These are phyloP conservation scores for Tetradesmus obliquus DNA, from an alignment of 139 green algal genomes.

Conservation along the genomic window DNA sequence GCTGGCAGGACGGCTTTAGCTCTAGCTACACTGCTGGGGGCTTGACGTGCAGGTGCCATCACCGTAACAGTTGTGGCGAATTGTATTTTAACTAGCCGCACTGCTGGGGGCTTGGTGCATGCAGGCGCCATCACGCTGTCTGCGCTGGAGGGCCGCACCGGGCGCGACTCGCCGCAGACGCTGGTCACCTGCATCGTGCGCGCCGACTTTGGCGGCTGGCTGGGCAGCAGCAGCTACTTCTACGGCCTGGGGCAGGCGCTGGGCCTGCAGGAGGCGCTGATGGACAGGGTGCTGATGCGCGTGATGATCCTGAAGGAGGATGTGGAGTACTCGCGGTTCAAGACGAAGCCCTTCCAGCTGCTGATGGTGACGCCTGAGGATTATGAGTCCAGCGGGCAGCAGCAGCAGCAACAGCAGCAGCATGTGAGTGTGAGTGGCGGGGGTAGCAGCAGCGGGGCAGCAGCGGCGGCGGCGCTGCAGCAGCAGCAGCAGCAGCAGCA, in stretches of 20 bases:
- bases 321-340: conserved; percentile 42
- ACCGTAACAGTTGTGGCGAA: no score
- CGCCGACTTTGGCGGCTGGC: conserved; percentile 45
- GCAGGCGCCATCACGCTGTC: conserved; percentile 45
- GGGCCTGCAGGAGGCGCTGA: conserved; percentile 36
- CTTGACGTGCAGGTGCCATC: no score
- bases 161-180: conserved; percentile 29
- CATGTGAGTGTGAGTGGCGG: not conserved
- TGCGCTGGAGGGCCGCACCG: conserved; percentile 27
- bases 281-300: conserved; percentile 45
- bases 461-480: not conserved
- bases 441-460: not conserved
- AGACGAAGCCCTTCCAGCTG: conserved; percentile 48
- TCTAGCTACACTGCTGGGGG: no score
- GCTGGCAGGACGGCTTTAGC: not conserved
- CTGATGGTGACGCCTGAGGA: conserved; percentile 34
- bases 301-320: conserved; percentile 48
- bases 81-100: not conserved
- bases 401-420: conserved; percentile 10
- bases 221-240: not conserved
- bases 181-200: conserved; percentile 41
- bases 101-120: not conserved
- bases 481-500: conserved; percentile 28
- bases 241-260: conserved; percentile 17
- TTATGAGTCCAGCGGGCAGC: not conserved